Evolutionary conservation across 1,284 basidiomycete genomes (phyloP).

Genomic region (Phenoliferia sp.): DNA sequence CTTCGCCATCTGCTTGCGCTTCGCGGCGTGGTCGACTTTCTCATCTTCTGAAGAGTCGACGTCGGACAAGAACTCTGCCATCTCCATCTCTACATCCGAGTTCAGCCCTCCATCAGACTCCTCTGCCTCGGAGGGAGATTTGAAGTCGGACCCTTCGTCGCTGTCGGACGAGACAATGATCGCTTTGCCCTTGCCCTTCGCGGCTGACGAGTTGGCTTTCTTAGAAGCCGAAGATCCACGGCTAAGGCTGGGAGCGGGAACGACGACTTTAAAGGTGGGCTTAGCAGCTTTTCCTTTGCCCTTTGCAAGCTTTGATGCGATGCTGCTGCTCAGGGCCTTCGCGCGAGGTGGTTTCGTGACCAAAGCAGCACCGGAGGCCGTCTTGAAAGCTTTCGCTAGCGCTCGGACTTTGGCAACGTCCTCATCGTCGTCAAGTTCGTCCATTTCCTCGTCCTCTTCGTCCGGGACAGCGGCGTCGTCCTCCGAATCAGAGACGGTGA

Average conservation of each 20-base stretch:
- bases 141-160: conserved; percentile 17
- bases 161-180: conserved; percentile 12
- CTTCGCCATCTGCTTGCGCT: conserved; percentile 3
- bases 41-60: conserved; percentile 14
- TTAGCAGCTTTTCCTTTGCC: conserved; percentile 24
- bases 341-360: conserved; percentile 1
- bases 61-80: conserved; percentile 18
- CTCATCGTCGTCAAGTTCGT: conserved; percentile 8
- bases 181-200: conserved; percentile 16
- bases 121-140: not conserved
- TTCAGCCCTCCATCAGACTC: conserved; percentile 15
- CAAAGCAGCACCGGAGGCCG: conserved; percentile 38
- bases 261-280: not conserved
- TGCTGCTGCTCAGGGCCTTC: conserved; percentile 24
- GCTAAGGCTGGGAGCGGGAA: not conserved
- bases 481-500: not conserved
- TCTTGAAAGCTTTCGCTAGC: conserved; percentile 1
- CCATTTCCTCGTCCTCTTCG: conserved; percentile 5
- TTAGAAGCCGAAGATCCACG: not conserved
- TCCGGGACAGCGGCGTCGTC: not conserved
- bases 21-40: not conserved
- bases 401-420: conserved; percentile 2
- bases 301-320: conserved; percentile 8
- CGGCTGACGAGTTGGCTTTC: not conserved
- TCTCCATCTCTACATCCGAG: conserved; percentile 1